These are phyloP conservation scores for Diaporthe ilicicola DNA, from an alignment of 2,329 filamentous ascomycete species.

Conservation along the genomic window DNA sequence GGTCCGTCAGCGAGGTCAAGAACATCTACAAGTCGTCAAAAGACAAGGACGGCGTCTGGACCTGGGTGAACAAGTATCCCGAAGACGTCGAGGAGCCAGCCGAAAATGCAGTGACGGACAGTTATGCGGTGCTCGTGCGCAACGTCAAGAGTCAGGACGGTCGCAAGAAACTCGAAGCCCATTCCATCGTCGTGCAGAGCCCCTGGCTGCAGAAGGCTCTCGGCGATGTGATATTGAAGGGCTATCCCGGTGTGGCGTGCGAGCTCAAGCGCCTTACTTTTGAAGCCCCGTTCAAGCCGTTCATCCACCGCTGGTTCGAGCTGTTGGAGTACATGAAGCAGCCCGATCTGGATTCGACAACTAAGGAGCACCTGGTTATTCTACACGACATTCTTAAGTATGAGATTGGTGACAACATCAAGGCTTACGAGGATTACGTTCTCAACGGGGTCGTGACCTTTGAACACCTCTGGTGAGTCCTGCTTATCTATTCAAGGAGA, in stretches of 20 bases:
- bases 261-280: constrained; percentile 69
- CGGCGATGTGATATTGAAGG: constrained; percentile 57
- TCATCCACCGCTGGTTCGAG: constrained; percentile 71
- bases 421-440: constrained; percentile 59
- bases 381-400: constrained; percentile 56
- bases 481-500: not conserved
- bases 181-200: constrained; percentile 72
- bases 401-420: constrained; percentile 60
- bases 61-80: constrained; percentile 65
- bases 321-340: constrained; percentile 53
- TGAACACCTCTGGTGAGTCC: constrained; percentile 54
- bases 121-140: constrained; percentile 68
- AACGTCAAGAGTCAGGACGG: constrained; percentile 66
- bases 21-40: constrained; percentile 52
- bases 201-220: constrained; percentile 67
- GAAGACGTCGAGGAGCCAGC: constrained; percentile 63
- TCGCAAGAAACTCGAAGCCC: constrained; percentile 66
- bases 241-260: constrained; percentile 68
- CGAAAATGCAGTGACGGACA: constrained; percentile 68
- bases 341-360: constrained; percentile 50
- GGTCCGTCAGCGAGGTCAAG: constrained; percentile 50
- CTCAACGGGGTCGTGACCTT: constrained; percentile 62
- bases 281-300: constrained; percentile 65
- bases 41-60: constrained; percentile 58
- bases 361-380: constrained; percentile 56